phyloP scores from a whole-genome alignment of 1,284 basidiomycete genomes.

The Apiotrichum brassicae region DNA sequence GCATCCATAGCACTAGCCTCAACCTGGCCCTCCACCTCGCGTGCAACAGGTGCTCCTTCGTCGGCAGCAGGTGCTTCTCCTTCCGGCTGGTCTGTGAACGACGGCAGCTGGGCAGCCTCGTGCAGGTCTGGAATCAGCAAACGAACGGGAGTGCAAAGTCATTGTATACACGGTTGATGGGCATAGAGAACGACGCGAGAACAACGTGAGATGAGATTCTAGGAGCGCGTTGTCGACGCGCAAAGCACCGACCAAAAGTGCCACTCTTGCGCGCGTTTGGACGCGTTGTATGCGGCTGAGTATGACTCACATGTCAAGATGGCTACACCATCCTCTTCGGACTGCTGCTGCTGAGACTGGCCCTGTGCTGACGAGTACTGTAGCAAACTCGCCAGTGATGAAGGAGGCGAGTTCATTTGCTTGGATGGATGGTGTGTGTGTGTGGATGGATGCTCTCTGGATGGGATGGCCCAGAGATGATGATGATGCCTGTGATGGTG shows the following conservation, averaged over 20 bases:
- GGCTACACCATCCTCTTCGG: conserved; percentile 5
- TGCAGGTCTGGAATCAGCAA: conserved; percentile 9
- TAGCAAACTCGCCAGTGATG: conserved; percentile 3
- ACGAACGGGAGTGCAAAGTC: too few relatives aligned
- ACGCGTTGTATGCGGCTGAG: not conserved
- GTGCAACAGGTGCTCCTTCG: not conserved
- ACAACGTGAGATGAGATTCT: too few relatives aligned
- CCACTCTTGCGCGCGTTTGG: too few relatives aligned
- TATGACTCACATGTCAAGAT: conserved; percentile 19
- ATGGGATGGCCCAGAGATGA: too few relatives aligned
- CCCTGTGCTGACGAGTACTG: conserved; percentile 1
- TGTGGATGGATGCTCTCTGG: too few relatives aligned
- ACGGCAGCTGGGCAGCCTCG: not conserved
- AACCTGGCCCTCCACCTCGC: not conserved
- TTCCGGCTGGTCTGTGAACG: not conserved
- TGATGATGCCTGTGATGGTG: too few relatives aligned
- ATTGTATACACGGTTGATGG: not conserved
- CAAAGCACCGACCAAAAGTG: too few relatives aligned
- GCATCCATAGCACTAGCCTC: not conserved
- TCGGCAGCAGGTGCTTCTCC: not conserved
- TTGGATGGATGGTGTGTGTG: not conserved
- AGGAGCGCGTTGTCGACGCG: too few relatives aligned
- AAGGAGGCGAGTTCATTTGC: conserved; percentile 10
- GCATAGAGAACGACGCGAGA: not conserved
- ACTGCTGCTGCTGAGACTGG: not conserved